Evolutionary conservation across 2,329 filamentous ascomycete genomes (phyloP).

Genomic region (Monilinia polystroma): DNA sequence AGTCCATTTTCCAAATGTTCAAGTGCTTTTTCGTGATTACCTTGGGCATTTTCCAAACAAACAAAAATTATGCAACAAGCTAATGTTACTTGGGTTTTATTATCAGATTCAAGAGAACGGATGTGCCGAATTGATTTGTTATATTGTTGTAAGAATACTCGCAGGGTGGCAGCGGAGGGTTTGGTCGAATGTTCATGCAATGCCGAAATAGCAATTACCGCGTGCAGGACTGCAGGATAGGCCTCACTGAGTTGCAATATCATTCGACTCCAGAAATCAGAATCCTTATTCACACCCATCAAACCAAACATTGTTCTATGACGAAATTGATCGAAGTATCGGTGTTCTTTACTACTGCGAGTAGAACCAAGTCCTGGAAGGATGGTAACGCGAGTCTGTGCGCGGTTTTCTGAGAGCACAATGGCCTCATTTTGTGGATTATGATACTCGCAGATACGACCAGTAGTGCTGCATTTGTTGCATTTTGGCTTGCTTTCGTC

Average conservation of each 20-base stretch:
- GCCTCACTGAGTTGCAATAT: conserved; percentile 26
- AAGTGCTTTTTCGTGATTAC: conserved; percentile 26
- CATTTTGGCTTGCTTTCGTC: conserved; percentile 31
- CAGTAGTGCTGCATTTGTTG: conserved; percentile 23
- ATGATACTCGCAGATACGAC: conserved; percentile 26
- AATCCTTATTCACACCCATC: conserved; percentile 24
- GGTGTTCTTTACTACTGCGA: conserved; percentile 25
- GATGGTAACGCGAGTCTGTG: conserved; percentile 11
- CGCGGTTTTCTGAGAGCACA: conserved; percentile 3
- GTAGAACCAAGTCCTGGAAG: conserved; percentile 4
- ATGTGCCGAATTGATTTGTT: conserved; percentile 25
- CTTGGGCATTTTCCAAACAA: conserved; percentile 29
- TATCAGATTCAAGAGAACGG: conserved; percentile 7
- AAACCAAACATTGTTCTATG: conserved; percentile 22
- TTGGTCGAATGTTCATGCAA: conserved; percentile 22
- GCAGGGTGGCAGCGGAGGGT: not conserved
- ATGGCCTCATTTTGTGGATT: conserved; percentile 16
- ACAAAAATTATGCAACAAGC: conserved; percentile 31
- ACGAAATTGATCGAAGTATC: conserved; percentile 28
- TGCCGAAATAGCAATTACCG: conserved; percentile 25
- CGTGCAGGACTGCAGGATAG: conserved; percentile 27
- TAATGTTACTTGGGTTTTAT: conserved; percentile 24
- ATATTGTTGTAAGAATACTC: conserved; percentile 14
- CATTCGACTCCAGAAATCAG: conserved; percentile 27
- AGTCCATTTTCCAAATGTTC: conserved; percentile 28